A percentile compares a stretch with the other conserved stretches of the same genome.
These are phyloP conservation scores for Penicillium pancosmium DNA, from an alignment of 495 filamentous ascomycete species.

Conservation along the genomic window DNA sequence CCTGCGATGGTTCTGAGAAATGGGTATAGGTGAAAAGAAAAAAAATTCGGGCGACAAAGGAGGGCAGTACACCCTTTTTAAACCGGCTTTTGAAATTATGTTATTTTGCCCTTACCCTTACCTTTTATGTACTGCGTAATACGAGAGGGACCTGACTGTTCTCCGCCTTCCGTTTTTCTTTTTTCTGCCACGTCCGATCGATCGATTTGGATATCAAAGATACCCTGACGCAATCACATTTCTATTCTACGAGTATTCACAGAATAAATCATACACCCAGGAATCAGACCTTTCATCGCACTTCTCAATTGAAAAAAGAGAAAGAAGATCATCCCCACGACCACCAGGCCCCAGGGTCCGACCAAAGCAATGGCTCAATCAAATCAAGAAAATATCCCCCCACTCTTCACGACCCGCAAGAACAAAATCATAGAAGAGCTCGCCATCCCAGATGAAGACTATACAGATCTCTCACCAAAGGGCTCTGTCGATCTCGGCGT, in stretches of 20 bases:
- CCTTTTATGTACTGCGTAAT: constrained; percentile 14
- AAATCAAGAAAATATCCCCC: constrained; percentile 25
- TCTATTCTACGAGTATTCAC: no score
- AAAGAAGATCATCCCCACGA: background rate
- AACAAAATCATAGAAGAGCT: constrained; percentile 65
- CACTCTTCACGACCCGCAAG: constrained; percentile 62
- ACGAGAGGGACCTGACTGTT: constrained; percentile 1
- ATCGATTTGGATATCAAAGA: constrained; percentile 9
- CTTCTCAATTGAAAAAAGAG: background rate
- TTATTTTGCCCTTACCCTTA: constrained; percentile 1
- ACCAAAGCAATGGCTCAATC: background rate
- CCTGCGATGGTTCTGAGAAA: background rate
- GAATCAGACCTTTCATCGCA: no score
- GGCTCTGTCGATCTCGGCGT: constrained; percentile 80
- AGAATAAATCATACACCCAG: no score
- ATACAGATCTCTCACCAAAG: constrained; percentile 82
- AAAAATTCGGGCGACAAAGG: background rate
- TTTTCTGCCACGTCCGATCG: constrained; percentile 11
- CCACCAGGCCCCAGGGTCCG: no score
- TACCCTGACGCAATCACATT: constrained; percentile 16
- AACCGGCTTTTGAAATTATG: constrained; percentile 19
- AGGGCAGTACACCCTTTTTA: constrained; percentile 15
- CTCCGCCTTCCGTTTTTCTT: constrained; percentile 24
- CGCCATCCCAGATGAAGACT: constrained; percentile 61
- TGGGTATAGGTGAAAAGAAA: background rate